phyloP scores from a whole-genome alignment of 495 filamentous ascomycete genomes.

The Copromyces sp. region DNA sequence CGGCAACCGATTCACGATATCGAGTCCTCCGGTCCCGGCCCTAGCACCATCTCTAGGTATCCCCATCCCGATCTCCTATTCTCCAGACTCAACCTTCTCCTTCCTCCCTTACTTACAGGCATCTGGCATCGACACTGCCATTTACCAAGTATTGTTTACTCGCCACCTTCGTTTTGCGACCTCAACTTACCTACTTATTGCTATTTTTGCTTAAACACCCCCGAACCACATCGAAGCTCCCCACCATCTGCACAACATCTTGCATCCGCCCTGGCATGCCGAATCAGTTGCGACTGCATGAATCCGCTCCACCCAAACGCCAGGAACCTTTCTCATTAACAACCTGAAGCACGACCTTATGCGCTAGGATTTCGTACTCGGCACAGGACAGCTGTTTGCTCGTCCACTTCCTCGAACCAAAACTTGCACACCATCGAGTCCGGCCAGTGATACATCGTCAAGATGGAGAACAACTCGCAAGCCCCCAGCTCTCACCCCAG shows the following conservation, averaged over 20 bases:
- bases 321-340: not conserved
- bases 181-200: not conserved
- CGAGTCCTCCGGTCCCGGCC: not conserved
- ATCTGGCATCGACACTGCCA: not conserved
- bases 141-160: not conserved
- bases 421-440: not conserved
- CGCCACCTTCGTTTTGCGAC: not conserved
- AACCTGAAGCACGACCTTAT: not conserved
- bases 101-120: not conserved
- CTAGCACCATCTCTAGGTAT: not conserved
- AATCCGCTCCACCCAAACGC: not conserved
- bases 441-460: conserved; percentile 2
- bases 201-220: not conserved
- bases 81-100: not conserved
- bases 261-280: not conserved
- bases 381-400: not conserved
- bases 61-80: not conserved
- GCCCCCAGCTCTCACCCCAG: conserved; percentile 4
- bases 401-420: not conserved
- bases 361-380: not conserved
- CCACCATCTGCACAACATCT: not conserved
- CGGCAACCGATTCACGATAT: not conserved
- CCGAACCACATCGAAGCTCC: not conserved
- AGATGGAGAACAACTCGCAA: conserved; percentile 25
- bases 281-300: not conserved